A percentile compares a stretch with the other conserved stretches of the same genome.
phyloP scores from a whole-genome alignment of 1,139 yeast species.

The Kurtzmaniella quercitrusa region DNA sequence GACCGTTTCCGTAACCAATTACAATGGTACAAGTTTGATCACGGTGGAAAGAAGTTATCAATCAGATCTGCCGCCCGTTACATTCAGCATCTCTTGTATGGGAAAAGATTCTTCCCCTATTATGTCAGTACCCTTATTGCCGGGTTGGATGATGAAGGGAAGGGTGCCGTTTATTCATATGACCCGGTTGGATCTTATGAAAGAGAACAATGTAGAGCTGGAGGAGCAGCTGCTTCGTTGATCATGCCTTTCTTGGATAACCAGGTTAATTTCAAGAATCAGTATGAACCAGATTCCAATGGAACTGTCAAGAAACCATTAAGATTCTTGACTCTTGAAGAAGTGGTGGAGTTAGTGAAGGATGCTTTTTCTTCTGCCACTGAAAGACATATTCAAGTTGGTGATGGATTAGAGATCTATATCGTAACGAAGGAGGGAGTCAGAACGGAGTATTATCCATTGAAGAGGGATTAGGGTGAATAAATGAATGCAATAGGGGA shows the following conservation, averaged over 20 bases:
- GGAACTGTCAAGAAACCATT: slow-evolving; percentile 60
- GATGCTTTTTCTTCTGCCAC: slow-evolving; percentile 96
- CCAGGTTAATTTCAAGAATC: slow-evolving; percentile 94
- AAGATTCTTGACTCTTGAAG: slow-evolving; percentile 69
- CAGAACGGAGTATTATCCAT: slow-evolving; percentile 73
- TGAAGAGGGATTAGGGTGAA: slow-evolving; percentile 72
- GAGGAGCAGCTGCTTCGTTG: slow-evolving; percentile 94
- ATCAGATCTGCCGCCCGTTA: slow-evolving; percentile 82
- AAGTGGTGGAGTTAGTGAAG: slow-evolving; percentile 78
- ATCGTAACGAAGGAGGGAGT: slow-evolving; percentile 94
- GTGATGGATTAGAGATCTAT: slow-evolving; percentile 88
- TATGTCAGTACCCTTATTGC: slow-evolving; percentile 93
- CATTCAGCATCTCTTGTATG: slow-evolving; percentile 85
- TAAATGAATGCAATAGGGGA: background rate
- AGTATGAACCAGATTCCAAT: slow-evolving; percentile 71
- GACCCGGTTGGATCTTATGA: slow-evolving; percentile 98
- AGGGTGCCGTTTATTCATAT: slow-evolving; percentile 91
- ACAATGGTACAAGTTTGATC: slow-evolving; percentile 93
- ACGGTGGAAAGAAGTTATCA: slow-evolving; percentile 64
- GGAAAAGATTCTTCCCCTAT: slow-evolving; percentile 94
- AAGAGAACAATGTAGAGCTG: slow-evolving; percentile 95
- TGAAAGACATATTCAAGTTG: slow-evolving; percentile 96
- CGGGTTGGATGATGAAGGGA: slow-evolving; percentile 91
- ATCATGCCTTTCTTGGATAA: slow-evolving; percentile 97
- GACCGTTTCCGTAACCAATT: slow-evolving; percentile 71